These are phyloP conservation scores for Bondarzewia mesenterica DNA, from an alignment of 1,284 basidiomycete species.

Conservation along the genomic window DNA sequence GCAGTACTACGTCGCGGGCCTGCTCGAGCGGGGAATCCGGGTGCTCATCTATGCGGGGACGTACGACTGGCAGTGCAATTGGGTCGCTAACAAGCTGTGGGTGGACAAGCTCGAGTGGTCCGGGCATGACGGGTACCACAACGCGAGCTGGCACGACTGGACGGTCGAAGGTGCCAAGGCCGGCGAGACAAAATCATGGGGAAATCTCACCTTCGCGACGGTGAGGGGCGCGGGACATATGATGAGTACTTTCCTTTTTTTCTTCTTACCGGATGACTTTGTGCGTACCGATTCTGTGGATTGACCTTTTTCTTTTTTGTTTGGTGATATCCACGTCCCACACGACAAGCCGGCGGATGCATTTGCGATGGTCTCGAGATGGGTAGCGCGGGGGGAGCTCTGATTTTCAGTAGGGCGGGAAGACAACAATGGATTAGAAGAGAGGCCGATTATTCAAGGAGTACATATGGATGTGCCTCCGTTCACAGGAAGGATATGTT, in stretches of 20 bases:
- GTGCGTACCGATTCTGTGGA: conserved; percentile 17
- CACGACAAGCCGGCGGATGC: conserved; percentile 60
- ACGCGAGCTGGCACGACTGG: conserved; percentile 53
- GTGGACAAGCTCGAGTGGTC: conserved; percentile 69
- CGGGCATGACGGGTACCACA: conserved; percentile 43
- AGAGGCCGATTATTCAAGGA: neutral
- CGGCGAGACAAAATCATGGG: conserved; percentile 56
- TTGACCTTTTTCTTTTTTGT: no score
- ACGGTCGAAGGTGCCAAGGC: conserved; percentile 40
- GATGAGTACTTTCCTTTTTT: conserved; percentile 37
- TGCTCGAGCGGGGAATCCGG: conserved; percentile 67
- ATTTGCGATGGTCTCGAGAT: conserved; percentile 48
- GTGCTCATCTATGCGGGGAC: conserved; percentile 75
- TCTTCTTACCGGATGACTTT: conserved; percentile 7
- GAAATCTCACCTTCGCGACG: conserved; percentile 59
- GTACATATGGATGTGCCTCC: no score
- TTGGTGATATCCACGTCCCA: conserved; percentile 38
- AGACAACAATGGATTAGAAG: neutral
- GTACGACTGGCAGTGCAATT: conserved; percentile 77
- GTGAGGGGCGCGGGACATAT: conserved; percentile 63
- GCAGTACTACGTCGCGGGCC: conserved; percentile 57
- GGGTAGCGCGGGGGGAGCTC: conserved; percentile 39
- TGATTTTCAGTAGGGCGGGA: conserved; percentile 16
- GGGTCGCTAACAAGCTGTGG: conserved; percentile 71
- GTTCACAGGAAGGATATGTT: no score